A percentile compares a stretch with the other conserved stretches of the same genome.
These are phyloP conservation scores for Ploettnerulaceae sp. DNA, from an alignment of 2,329 filamentous ascomycete species.

Conservation along the genomic window DNA sequence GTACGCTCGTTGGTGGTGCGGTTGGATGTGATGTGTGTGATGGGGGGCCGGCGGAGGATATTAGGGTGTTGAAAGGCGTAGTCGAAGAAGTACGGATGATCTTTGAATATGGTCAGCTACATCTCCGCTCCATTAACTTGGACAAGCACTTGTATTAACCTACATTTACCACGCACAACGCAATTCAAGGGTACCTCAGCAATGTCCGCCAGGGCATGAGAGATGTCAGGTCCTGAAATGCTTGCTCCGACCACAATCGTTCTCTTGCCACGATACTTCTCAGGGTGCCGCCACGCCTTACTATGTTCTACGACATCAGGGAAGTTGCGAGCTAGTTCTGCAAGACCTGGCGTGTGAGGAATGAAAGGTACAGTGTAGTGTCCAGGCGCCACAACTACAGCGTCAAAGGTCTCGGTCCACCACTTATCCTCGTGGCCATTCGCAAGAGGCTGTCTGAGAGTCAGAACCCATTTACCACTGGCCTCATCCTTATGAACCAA, in stretches of 20 bases:
- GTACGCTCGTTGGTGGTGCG: slow-evolving; percentile 34
- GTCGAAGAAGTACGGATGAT: slow-evolving; percentile 37
- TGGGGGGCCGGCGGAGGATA: slow-evolving; percentile 45
- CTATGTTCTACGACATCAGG: slow-evolving; percentile 58
- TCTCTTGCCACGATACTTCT: slow-evolving; percentile 49
- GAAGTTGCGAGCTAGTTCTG: slow-evolving; percentile 50
- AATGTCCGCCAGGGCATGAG: slow-evolving; percentile 45
- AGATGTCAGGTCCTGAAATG: slow-evolving; percentile 60
- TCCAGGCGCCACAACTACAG: slow-evolving; percentile 60
- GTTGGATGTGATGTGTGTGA: slow-evolving; percentile 40
- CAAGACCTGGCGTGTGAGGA: slow-evolving; percentile 54
- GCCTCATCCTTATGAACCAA: slow-evolving; percentile 44
- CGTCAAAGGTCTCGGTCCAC: slow-evolving; percentile 62
- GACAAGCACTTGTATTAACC: neutral
- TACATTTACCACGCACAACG: slow-evolving; percentile 46
- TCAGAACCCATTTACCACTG: slow-evolving; percentile 47
- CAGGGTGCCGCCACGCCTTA: slow-evolving; percentile 65
- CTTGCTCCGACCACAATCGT: slow-evolving; percentile 59
- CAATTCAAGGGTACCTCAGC: slow-evolving; percentile 46
- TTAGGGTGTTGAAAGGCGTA: slow-evolving; percentile 54
- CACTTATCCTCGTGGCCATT: slow-evolving; percentile 46
- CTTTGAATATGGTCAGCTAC: neutral
- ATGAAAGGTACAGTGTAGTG: slow-evolving; percentile 63
- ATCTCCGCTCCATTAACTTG: neutral
- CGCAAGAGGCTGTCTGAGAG: slow-evolving; percentile 41